Conservation (phyloP, 257 asterid species). For the Solanum pimpinellifolium region DNA sequence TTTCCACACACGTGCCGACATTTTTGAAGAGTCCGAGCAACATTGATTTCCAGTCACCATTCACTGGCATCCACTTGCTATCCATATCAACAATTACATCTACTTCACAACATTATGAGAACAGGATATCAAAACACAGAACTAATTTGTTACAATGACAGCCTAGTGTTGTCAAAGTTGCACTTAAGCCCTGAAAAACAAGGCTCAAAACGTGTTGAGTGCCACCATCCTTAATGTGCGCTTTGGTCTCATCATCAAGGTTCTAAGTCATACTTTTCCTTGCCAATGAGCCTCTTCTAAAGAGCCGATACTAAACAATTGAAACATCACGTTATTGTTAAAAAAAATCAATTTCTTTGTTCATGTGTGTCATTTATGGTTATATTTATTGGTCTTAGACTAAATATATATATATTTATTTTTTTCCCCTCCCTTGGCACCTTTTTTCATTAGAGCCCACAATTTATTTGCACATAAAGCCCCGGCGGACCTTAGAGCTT, state of each 20-base stretch:
- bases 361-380: neutral
- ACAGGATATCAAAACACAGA: neutral
- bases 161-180: neutral
- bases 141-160: neutral
- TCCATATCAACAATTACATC: neutral
- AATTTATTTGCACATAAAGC: neutral
- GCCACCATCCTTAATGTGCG: neutral
- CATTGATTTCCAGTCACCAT: neutral
- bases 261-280: neutral
- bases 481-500: neutral
- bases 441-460: neutral
- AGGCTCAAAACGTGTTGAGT: neutral
- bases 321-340: neutral
- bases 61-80: neutral
- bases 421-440: neutral
- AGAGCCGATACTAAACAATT: neutral
- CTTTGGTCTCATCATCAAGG: neutral
- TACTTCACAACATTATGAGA: neutral
- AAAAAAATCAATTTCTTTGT: neutral
- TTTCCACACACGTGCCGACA: neutral
- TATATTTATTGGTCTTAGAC: neutral
- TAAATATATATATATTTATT: no score
- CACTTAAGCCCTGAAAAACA: neutral
- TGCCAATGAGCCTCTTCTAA: neutral
- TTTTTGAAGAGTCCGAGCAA: neutral